Conservation (phyloP, 371 early-diverging fungal genomes). For the Amoeboaphelidium protococcarum region DNA sequence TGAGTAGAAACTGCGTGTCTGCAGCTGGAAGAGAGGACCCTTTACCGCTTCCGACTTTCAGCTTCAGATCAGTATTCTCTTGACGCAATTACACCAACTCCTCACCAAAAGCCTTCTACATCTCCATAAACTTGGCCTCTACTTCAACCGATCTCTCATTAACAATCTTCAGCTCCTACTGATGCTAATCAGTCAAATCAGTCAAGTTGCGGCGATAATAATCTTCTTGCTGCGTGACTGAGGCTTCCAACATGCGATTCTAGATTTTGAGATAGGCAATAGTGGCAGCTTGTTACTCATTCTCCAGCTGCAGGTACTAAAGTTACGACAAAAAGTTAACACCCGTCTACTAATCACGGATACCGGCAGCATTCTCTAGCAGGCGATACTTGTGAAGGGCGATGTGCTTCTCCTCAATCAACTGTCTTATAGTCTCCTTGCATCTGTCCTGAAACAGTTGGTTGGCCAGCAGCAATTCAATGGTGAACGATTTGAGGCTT, state of each 20-base stretch:
- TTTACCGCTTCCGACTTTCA: neutral
- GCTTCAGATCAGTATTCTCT: neutral
- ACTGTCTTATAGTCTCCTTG: constrained; percentile 16
- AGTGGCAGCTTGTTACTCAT: constrained; percentile 13
- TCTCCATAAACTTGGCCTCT: constrained; percentile 15
- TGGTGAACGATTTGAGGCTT: constrained; percentile 6
- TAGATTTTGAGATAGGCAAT: constrained; percentile 15
- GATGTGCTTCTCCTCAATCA: constrained; percentile 19
- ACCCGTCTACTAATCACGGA: constrained; percentile 11
- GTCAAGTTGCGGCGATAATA: constrained; percentile 16
- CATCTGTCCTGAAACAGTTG: constrained; percentile 13
- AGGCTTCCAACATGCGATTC: constrained; percentile 10
- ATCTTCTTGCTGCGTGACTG: constrained; percentile 14
- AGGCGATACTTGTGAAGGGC: constrained; percentile 16
- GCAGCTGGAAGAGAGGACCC: neutral
- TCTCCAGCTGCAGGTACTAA: constrained; percentile 18
- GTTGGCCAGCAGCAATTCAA: constrained; percentile 11
- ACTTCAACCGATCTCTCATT: constrained; percentile 17
- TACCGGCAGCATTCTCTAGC: constrained; percentile 15
- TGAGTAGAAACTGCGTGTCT: neutral
- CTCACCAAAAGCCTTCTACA: constrained; percentile 7
- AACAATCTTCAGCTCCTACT: constrained; percentile 16
- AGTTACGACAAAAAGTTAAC: constrained; percentile 14
- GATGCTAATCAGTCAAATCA: constrained; percentile 17
- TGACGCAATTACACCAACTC: constrained; percentile 1